Percentiles rank a stretch among this genome's conserved stretches.
phyloP scores from a whole-genome alignment of 495 filamentous ascomycete species.

The Podospora pseudocomata region DNA sequence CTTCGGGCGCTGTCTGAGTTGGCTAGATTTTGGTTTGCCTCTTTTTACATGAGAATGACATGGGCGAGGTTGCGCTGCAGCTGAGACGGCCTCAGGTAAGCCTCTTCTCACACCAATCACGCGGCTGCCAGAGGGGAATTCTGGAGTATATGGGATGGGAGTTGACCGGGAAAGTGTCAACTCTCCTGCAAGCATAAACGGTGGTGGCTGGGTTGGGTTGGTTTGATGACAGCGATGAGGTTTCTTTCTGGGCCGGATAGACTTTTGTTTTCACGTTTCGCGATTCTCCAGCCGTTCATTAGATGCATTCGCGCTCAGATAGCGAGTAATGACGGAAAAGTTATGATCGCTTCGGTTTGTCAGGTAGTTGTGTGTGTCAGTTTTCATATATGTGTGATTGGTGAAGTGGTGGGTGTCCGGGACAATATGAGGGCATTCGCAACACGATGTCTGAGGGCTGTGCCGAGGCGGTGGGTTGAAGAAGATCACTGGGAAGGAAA shows the following conservation, averaged over 20 bases:
- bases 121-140: not conserved
- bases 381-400: not conserved
- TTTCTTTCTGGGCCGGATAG: conserved; percentile 9
- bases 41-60: conserved; percentile 7
- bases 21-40: not conserved
- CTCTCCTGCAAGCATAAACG: not conserved
- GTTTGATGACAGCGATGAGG: not conserved
- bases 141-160: not conserved
- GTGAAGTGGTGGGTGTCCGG: too few species aligned
- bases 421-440: not conserved
- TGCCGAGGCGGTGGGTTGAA: not conserved
- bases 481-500: not conserved
- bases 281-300: conserved; percentile 9
- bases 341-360: not conserved
- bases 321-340: conserved; percentile 12
- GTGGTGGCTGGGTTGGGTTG: conserved; percentile 1
- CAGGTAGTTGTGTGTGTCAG: not conserved
- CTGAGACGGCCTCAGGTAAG: not conserved
- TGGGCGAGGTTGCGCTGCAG: not conserved
- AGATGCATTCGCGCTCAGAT: conserved; percentile 13
- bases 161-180: not conserved
- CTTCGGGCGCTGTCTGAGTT: conserved; percentile 57
- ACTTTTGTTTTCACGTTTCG: conserved; percentile 11
- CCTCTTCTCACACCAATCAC: not conserved
- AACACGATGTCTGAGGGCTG: not conserved